A percentile compares a stretch with the other conserved stretches of the same genome.
These are phyloP conservation scores for Plasmodium sp. DNA, from an alignment of 169 alveolate genomes.

Conservation along the genomic window DNA sequence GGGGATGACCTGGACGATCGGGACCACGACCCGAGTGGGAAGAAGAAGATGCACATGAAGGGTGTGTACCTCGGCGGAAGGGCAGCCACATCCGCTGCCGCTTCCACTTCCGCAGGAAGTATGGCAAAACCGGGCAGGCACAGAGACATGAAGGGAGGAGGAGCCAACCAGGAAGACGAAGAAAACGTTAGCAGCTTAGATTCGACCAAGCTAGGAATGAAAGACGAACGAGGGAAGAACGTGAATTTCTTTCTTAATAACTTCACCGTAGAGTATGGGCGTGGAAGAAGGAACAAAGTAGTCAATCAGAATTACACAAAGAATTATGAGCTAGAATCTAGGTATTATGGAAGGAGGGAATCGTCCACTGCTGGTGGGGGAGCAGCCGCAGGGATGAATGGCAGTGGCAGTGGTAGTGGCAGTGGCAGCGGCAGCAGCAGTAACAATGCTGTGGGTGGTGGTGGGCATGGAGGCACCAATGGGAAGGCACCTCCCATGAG, in stretches of 20 bases:
- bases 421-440: background rate
- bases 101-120: background rate
- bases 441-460: background rate
- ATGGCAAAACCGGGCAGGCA: background rate
- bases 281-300: slow-evolving; percentile 40
- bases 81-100: background rate
- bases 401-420: background rate
- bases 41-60: slow-evolving; percentile 7
- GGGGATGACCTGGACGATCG: background rate
- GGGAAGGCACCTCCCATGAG: background rate
- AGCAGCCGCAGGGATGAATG: background rate
- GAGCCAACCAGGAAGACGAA: background rate
- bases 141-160: background rate
- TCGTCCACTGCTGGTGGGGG: background rate
- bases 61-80: background rate
- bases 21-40: background rate
- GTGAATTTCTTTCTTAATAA: background rate
- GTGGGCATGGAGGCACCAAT: background rate
- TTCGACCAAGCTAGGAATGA: background rate
- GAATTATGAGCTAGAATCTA: slow-evolving; percentile 8
- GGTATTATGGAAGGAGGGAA: slow-evolving; percentile 18
- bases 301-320: slow-evolving; percentile 18
- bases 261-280: slow-evolving; percentile 21
- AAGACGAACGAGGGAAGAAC: slow-evolving; percentile 16
- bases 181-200: background rate